phyloP scores from a whole-genome alignment of 345 rosid species.

The Arabis hirsuta region DNA sequence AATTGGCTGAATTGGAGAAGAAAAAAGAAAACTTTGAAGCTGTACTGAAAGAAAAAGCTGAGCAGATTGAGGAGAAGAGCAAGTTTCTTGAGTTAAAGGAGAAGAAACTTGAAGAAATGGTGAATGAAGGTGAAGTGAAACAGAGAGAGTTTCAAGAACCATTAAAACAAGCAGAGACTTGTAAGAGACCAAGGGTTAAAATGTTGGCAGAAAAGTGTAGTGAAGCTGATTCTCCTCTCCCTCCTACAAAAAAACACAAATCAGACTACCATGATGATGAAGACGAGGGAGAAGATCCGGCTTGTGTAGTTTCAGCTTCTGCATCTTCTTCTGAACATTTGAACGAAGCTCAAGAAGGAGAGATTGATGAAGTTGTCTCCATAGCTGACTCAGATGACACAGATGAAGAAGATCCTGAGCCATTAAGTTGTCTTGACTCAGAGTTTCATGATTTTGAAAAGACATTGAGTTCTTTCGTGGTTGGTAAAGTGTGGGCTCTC shows the following conservation, averaged over 20 bases:
- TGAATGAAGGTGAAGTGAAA: constrained; percentile 10
- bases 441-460: constrained; percentile 73
- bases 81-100: constrained; percentile 26
- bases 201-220: not conserved
- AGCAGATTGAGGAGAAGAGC: not conserved
- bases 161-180: not conserved
- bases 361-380: constrained; percentile 27
- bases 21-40: constrained; percentile 22
- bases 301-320: not conserved
- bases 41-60: constrained; percentile 26
- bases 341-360: constrained; percentile 25
- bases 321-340: not conserved
- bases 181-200: constrained; percentile 17
- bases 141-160: not conserved
- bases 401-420: constrained; percentile 35
- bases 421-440: constrained; percentile 52
- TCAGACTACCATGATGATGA: constrained; percentile 31
- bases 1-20: not conserved
- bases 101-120: constrained; percentile 11
- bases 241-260: not conserved
- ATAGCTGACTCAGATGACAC: not conserved
- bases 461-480: constrained; percentile 54
- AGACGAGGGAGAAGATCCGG: not conserved
- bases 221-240: not conserved
- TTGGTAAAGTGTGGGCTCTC: constrained; percentile 73